Conservation (phyloP, 2,329 filamentous ascomycete genomes). For the Phyllosticta ampelicida region DNA sequence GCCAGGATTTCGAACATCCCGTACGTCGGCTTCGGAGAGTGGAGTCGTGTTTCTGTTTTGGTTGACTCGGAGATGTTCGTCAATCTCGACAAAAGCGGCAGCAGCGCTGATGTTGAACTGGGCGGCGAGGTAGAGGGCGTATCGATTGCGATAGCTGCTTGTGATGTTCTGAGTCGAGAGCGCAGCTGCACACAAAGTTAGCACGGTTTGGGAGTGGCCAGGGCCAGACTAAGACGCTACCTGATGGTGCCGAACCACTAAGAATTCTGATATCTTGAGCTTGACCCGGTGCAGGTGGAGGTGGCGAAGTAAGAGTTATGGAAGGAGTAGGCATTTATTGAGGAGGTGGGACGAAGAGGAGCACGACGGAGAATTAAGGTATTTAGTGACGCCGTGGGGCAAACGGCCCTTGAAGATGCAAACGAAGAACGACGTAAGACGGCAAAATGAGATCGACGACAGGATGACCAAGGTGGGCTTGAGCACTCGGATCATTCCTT, state of each 20-base stretch:
- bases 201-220: too few species aligned
- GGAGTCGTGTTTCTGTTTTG: slow-evolving; percentile 1
- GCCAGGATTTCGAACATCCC: slow-evolving; percentile 9
- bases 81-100: slow-evolving; percentile 27
- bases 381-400: background rate
- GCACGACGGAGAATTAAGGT: background rate
- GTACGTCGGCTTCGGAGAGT: slow-evolving; percentile 6
- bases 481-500: background rate
- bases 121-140: slow-evolving; percentile 29
- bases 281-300: background rate
- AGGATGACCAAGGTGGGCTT: background rate
- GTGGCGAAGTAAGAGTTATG: slow-evolving; percentile 7
- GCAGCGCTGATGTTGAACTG: slow-evolving; percentile 30
- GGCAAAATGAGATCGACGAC: background rate
- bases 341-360: background rate
- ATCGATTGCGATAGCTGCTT: slow-evolving; percentile 23
- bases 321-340: slow-evolving; percentile 8
- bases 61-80: slow-evolving; percentile 19
- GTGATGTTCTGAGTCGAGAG: slow-evolving; percentile 7
- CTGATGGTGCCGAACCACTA: background rate
- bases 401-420: background rate
- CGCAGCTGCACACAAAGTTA: slow-evolving; percentile 1
- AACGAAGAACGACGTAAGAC: background rate
- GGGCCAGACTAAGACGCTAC: background rate
- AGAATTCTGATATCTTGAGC: background rate